Evolutionary conservation across 1,284 basidiomycete species (phyloP).

Genomic region (Agaricales sp.): DNA sequence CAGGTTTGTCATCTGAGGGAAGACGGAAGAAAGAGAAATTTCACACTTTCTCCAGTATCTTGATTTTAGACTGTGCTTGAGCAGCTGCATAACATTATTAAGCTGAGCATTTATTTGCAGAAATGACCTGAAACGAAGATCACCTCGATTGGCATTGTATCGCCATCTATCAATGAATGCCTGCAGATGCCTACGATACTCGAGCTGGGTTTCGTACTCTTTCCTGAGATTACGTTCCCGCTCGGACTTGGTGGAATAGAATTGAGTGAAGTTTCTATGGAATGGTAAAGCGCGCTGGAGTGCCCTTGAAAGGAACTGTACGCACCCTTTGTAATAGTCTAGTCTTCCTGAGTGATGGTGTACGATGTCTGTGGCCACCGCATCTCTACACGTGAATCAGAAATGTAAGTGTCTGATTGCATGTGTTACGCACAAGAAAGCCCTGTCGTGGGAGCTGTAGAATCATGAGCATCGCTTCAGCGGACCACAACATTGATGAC

Average conservation of each 20-base stretch:
- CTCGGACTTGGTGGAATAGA: conserved; percentile 98
- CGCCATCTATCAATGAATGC: conserved; percentile 97
- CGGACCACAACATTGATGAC: conserved; percentile 16
- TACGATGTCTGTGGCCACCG: conserved; percentile 92
- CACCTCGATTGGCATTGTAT: conserved; percentile 85
- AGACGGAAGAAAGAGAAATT: neutral
- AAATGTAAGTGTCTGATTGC: conserved; percentile 3
- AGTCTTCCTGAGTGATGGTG: conserved; percentile 93
- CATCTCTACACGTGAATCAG: conserved; percentile 45
- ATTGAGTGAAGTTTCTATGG: conserved; percentile 92
- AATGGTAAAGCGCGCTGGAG: conserved; percentile 3
- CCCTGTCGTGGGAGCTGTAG: conserved; percentile 87
- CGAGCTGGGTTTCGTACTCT: conserved; percentile 93
- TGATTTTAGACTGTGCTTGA: conserved; percentile 96
- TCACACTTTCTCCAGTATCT: conserved; percentile 89
- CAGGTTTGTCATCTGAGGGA: conserved; percentile 2
- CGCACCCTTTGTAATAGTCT: conserved; percentile 86
- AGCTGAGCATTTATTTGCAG: neutral
- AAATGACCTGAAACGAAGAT: conserved; percentile 9
- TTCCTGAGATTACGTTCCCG: conserved; percentile 85
- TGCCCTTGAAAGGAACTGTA: no score
- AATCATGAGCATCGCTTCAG: conserved; percentile 1
- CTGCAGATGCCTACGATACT: conserved; percentile 91
- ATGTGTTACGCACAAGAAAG: conserved; percentile 67
- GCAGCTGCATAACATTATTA: conserved; percentile 47